Conservation (phyloP, 1,284 basidiomycete genomes). For the Heterobasidion irregulare region DNA sequence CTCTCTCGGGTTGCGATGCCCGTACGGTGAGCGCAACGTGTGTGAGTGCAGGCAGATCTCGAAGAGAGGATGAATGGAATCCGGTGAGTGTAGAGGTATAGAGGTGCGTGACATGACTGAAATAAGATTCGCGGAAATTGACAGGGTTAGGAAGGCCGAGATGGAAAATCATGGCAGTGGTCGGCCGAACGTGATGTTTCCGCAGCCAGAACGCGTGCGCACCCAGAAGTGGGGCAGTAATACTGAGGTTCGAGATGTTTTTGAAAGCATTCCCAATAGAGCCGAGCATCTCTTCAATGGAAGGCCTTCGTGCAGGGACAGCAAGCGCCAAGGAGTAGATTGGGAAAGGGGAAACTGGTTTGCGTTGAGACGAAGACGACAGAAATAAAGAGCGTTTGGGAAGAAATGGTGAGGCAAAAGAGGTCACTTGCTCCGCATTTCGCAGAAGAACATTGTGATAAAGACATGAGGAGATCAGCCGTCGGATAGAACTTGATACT, state of each 20-base stretch:
- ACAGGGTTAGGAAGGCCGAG: slow-evolving; percentile 9
- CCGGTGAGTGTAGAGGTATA: slow-evolving; percentile 12
- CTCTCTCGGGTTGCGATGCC: slow-evolving; percentile 1
- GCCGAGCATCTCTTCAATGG: slow-evolving; percentile 9
- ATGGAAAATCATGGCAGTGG: slow-evolving; percentile 12
- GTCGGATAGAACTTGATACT: slow-evolving; percentile 12
- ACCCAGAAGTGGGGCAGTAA: slow-evolving; percentile 10
- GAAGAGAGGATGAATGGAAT: slow-evolving; percentile 7
- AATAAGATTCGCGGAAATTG: slow-evolving; percentile 10
- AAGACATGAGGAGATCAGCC: slow-evolving; percentile 9
- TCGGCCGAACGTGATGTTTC: slow-evolving; percentile 6
- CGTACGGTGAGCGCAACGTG: slow-evolving; percentile 11
- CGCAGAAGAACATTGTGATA: slow-evolving; percentile 12
- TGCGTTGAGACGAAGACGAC: neutral
- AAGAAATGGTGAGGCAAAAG: slow-evolving; percentile 10
- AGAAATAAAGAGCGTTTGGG: slow-evolving; percentile 1
- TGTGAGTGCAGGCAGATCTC: slow-evolving; percentile 8
- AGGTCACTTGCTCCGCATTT: slow-evolving; percentile 9
- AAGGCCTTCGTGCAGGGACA: slow-evolving; percentile 10
- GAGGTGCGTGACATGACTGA: slow-evolving; percentile 9
- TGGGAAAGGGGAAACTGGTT: neutral
- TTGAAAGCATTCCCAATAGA: slow-evolving; percentile 4
- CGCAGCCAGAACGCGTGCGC: slow-evolving; percentile 13
- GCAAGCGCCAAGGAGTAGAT: slow-evolving; percentile 12
- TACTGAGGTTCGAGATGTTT: slow-evolving; percentile 9